Evolutionary conservation across 2,329 filamentous ascomycete species (phyloP).

Genomic region (Cladosporium sp.): DNA sequence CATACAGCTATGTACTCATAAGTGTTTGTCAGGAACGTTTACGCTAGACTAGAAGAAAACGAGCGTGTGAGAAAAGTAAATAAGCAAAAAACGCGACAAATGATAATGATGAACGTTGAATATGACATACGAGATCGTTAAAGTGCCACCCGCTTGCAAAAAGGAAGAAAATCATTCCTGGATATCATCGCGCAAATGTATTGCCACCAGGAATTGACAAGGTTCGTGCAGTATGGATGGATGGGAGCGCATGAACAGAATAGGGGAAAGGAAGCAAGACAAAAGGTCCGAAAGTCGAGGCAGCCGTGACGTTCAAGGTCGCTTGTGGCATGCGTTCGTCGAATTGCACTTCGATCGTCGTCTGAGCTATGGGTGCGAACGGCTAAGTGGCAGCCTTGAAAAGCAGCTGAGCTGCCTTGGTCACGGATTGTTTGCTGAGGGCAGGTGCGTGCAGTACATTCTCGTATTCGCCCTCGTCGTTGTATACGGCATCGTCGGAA

Average conservation of each 20-base stretch:
- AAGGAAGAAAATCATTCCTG: conserved; percentile 3
- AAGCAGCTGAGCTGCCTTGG: not conserved
- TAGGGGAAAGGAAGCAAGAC: not conserved
- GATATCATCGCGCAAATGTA: conserved; percentile 1
- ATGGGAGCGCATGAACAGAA: not conserved
- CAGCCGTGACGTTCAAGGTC: not conserved
- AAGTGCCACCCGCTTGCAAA: not conserved
- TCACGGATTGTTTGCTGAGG: not conserved
- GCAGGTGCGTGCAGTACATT: not conserved
- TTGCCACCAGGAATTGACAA: not conserved
- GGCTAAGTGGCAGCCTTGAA: not conserved
- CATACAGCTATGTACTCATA: conserved; percentile 12
- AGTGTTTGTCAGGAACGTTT: not conserved
- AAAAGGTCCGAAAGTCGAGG: not conserved
- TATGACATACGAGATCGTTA: not conserved
- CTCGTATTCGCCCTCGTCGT: not conserved
- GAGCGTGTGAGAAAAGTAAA: not conserved
- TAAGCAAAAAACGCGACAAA: not conserved
- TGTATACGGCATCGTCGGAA: not conserved
- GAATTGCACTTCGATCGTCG: not conserved
- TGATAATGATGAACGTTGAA: not conserved
- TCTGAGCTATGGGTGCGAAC: not conserved
- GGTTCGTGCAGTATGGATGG: not conserved
- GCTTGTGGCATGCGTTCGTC: not conserved
- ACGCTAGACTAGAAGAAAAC: not conserved